Base-by-base conservation (phyloP, 805 yeast species). In the Cyberlindnera petersonii region DNA sequence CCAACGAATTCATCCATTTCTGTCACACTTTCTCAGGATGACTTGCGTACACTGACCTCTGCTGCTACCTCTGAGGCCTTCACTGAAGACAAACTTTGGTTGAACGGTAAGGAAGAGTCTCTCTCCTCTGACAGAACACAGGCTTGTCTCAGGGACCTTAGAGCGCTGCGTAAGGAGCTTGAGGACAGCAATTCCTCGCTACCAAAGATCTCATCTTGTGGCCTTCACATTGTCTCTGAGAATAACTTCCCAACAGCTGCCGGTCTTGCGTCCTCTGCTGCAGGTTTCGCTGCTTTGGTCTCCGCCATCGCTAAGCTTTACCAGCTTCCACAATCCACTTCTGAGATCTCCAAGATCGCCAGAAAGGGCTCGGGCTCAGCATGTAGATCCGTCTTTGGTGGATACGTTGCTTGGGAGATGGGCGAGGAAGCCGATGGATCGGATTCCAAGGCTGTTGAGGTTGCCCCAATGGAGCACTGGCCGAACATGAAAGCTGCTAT, bases 181-280 rank as follows among this genome's bases (percentile, higher is more conserved):
- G 97, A 89, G 63, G 50, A 49, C 2, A 46, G 50, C 13, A 77
- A 86, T 55, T 26, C 70, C 0, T 44, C 65, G 1, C 64, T 82
- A 47, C 86, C 89, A 28, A 71, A 68, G 53, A 68, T 88, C 43
- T 74, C 91, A 23, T 53, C 67, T 15, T 78, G 75, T 75, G 71
- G 74, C 36, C 69, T 93, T 41, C 86, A 81, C 53, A 84, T 93
- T 50, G 95, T 86, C 11, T 81, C 94, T 20, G 95, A 87, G 59
- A 93, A 93, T 69, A 93, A 93, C 66, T 93, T 93, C 72, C 99
- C 99, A 37, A 93, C 99, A 19, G 98, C 98, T 23, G 98, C 98
- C 6, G 98, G 98, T 3, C 74, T 93, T 52, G 98, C 98, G 0
- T 87, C 96, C 1, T 84, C 95, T 5, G 98, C 98, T 11, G 98